Percentiles rank a stretch among this genome's conserved stretches.
These are phyloP conservation scores for Fusarium illudens DNA, from an alignment of 2,329 filamentous ascomycete species.

Conservation along the genomic window DNA sequence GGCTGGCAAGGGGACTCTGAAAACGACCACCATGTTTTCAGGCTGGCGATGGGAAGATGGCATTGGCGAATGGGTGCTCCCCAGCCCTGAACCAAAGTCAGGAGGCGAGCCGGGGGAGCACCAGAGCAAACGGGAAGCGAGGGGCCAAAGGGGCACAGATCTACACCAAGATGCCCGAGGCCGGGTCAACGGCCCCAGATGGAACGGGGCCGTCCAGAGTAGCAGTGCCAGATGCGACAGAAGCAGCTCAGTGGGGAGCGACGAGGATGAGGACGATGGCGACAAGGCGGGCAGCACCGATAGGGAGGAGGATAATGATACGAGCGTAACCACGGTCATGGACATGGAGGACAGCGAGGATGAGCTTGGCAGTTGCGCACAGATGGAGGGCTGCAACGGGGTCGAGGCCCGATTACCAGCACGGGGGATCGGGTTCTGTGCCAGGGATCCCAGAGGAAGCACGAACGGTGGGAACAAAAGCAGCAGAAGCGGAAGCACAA, in stretches of 20 bases:
- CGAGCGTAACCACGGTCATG: constrained; percentile 22
- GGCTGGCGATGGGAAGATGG: constrained; percentile 53
- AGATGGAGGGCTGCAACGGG: background rate
- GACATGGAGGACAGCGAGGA: constrained; percentile 32
- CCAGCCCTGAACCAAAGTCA: constrained; percentile 26
- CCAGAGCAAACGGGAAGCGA: constrained; percentile 3
- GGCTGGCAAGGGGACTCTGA: constrained; percentile 10
- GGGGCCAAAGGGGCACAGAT: constrained; percentile 14
- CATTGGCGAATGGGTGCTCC: constrained; percentile 52
- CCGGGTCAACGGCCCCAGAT: constrained; percentile 12
- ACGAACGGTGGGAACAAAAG: background rate
- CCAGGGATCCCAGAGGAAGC: constrained; percentile 1
- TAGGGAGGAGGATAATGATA: constrained; percentile 15
- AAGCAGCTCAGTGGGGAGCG: constrained; percentile 12
- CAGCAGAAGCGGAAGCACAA: background rate
- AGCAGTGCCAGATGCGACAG: constrained; percentile 4
- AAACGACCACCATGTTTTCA: constrained; percentile 42
- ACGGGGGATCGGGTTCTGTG: background rate
- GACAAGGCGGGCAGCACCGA: constrained; percentile 14
- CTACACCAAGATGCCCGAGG: constrained; percentile 19
- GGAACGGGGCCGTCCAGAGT: constrained; percentile 9
- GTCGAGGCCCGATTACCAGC: background rate
- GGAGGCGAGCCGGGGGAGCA: constrained; percentile 11
- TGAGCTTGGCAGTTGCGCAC: constrained; percentile 31
- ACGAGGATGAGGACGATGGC: constrained; percentile 16